Conservation (phyloP, 2,329 filamentous ascomycete species). For the Colletotrichum plurivorum region DNA sequence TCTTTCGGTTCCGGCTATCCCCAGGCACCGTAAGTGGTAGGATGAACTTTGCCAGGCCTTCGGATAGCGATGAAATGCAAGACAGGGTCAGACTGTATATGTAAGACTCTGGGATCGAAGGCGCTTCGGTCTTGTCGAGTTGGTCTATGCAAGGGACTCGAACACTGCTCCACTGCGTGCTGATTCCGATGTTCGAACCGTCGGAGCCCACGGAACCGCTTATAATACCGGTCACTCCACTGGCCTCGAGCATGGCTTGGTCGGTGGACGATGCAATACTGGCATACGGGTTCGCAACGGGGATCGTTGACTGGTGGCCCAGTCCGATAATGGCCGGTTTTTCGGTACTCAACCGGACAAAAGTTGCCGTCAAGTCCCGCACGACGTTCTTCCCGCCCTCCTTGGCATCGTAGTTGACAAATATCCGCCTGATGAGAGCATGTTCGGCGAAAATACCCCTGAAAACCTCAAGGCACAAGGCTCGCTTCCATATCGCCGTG, state of each 20-base stretch:
- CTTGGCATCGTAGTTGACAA: conserved; percentile 81
- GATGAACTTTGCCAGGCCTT: conserved; percentile 93
- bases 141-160: conserved; percentile 93
- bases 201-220: conserved; percentile 77
- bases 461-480: conserved; percentile 92
- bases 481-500: conserved; percentile 85
- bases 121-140: conserved; percentile 90
- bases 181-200: conserved; percentile 82
- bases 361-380: conserved; percentile 85
- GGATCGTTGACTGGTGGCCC: conserved; percentile 88
- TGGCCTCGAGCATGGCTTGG: conserved; percentile 90
- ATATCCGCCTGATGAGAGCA: conserved; percentile 83
- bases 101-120: conserved; percentile 90
- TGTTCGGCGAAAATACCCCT: conserved; percentile 88
- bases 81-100: conserved; percentile 90
- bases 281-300: conserved; percentile 71
- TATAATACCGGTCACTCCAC: conserved; percentile 90
- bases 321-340: conserved; percentile 91
- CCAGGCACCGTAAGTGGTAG: conserved; percentile 88
- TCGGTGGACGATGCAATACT: conserved; percentile 75
- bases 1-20: conserved; percentile 72
- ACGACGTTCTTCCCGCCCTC: conserved; percentile 82
- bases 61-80: conserved; percentile 91
- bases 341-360: conserved; percentile 94
- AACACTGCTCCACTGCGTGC: conserved; percentile 90